phyloP scores from a whole-genome alignment of 768 basidiomycete genomes.

The Exsudoporus frostii region DNA sequence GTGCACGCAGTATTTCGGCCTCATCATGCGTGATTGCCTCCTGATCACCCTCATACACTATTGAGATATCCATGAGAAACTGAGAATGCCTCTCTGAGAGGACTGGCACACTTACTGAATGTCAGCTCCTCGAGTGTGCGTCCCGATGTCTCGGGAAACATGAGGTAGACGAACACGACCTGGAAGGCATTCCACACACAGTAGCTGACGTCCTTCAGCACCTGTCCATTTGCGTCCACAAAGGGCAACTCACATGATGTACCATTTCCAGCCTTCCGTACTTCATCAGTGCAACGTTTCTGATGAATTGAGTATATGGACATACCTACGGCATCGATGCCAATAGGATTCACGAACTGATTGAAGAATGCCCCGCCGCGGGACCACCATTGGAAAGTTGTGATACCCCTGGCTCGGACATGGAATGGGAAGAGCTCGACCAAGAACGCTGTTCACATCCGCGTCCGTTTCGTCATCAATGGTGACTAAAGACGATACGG shows the following conservation, averaged over 20 bases:
- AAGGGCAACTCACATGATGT: slow-evolving; percentile 1
- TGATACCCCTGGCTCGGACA: no score
- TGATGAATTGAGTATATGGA: background rate
- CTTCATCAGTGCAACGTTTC: background rate
- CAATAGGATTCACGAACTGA: no score
- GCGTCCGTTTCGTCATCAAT: background rate
- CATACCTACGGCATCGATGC: slow-evolving; percentile 8
- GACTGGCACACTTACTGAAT: slow-evolving; percentile 7
- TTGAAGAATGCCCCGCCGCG: no score
- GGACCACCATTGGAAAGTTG: no score
- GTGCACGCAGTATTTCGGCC: background rate
- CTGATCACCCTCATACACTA: no score
- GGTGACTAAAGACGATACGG: background rate
- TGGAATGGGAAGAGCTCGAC: slow-evolving; percentile 70
- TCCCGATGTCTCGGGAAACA: slow-evolving; percentile 16
- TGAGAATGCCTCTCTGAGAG: background rate
- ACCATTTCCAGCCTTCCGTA: slow-evolving; percentile 10
- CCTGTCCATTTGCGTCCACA: background rate
- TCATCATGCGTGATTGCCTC: background rate
- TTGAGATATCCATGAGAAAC: background rate
- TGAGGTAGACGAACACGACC: slow-evolving; percentile 10
- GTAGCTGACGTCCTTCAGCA: background rate
- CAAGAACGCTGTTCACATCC: slow-evolving; percentile 44
- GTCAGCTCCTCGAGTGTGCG: slow-evolving; percentile 10
- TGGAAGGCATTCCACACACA: slow-evolving; percentile 11